These are phyloP conservation scores for Suillus variegatus DNA, from an alignment of 768 basidiomycete genomes.

Conservation along the genomic window DNA sequence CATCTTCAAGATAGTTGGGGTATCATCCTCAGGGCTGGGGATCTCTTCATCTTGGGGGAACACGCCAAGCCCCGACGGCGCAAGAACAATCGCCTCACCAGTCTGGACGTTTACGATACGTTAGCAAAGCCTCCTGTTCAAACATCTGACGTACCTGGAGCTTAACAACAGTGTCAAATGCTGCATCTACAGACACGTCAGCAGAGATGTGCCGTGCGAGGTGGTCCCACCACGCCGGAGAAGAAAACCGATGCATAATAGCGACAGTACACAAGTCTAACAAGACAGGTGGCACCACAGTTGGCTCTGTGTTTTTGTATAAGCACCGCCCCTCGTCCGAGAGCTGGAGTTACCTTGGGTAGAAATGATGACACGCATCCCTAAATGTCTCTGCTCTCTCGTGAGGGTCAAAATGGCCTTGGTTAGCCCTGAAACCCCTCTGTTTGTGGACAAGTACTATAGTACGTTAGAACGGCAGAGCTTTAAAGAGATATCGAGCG, in stretches of 20 bases:
- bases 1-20: neutral
- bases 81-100: constrained; percentile 63
- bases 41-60: constrained; percentile 18
- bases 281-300: constrained; percentile 58
- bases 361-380: constrained; percentile 64
- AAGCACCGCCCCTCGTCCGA: neutral
- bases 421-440: constrained; percentile 47
- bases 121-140: neutral
- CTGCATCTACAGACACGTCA: constrained; percentile 49
- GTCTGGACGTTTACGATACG: constrained; percentile 40
- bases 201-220: constrained; percentile 60
- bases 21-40: constrained; percentile 14
- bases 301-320: constrained; percentile 47
- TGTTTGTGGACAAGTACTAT: constrained; percentile 46
- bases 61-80: constrained; percentile 51
- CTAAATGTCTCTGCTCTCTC: constrained; percentile 63
- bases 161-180: constrained; percentile 57
- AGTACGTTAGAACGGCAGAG: neutral
- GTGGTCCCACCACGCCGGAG: constrained; percentile 66
- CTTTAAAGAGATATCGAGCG: constrained; percentile 6
- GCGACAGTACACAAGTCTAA: constrained; percentile 58
- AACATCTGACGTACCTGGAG: constrained; percentile 45
- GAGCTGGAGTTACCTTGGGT: constrained; percentile 51
- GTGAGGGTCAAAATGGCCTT: constrained; percentile 51
- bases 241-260: constrained; percentile 64